Percentiles rank a stretch among this genome's conserved stretches.
phyloP scores from a whole-genome alignment of 441 rosid species.

The Cnidoscolus chayamansa region DNA sequence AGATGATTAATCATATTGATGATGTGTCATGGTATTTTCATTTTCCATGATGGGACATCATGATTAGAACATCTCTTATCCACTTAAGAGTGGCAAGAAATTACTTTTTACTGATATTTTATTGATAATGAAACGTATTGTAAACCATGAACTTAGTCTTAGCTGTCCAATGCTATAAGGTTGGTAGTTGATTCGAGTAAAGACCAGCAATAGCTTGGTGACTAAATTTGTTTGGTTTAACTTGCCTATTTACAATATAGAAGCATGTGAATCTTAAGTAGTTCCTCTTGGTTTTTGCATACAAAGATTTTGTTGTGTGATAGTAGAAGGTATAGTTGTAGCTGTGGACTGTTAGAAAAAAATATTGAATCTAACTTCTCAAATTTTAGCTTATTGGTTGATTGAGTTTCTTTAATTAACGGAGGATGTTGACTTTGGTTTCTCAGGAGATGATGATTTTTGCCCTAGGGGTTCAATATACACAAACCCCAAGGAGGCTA shows the following conservation, averaged over 20 bases:
- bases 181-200: too few relatives aligned
- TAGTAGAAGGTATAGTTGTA: too few relatives aligned
- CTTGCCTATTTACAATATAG: not conserved
- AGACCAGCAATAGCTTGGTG: not conserved
- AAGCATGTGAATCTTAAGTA: not conserved
- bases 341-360: too few relatives aligned
- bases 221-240: not conserved
- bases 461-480: conserved; percentile 56
- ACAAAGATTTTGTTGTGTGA: too few relatives aligned
- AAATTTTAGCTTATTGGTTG: not conserved
- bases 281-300: not conserved
- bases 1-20: not conserved
- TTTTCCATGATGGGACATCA: not conserved
- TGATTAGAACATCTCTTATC: not conserved
- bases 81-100: too few relatives aligned
- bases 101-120: too few relatives aligned
- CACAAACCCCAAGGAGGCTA: conserved; percentile 62
- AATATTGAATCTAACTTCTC: not conserved
- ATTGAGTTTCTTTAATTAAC: conserved; percentile 11
- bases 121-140: too few relatives aligned
- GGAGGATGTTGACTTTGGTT: conserved; percentile 17
- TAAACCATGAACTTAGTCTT: too few relatives aligned
- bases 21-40: not conserved
- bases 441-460: conserved; percentile 70
- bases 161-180: too few relatives aligned